Evolutionary conservation across 441 rosid species (phyloP).

Genomic region (Jatropha multifida): DNA sequence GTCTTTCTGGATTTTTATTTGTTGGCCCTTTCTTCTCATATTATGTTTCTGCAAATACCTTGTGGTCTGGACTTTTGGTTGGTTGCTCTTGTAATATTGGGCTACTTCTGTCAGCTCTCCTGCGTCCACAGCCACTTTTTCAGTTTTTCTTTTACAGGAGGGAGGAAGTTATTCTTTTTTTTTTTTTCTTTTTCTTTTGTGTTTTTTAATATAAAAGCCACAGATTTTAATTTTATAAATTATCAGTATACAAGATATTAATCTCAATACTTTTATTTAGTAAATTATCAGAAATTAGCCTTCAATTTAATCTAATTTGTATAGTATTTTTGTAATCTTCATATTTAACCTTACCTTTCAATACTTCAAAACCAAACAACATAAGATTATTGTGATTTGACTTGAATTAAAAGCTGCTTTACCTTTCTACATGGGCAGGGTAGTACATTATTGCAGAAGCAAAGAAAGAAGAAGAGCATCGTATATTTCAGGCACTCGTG

Average conservation of each 20-base stretch:
- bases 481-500: slow-evolving; percentile 1
- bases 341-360: too few species aligned
- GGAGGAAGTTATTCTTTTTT: too few species aligned
- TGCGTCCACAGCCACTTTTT: neutral
- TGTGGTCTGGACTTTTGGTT: slow-evolving; percentile 11
- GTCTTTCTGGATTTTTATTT: neutral
- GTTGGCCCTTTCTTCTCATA: neutral
- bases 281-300: too few species aligned
- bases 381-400: neutral
- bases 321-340: too few species aligned
- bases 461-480: neutral
- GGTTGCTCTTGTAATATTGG: slow-evolving; percentile 6
- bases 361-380: too few species aligned
- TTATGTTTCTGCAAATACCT: neutral
- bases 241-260: too few species aligned
- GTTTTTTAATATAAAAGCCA: neutral
- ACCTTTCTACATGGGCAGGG: neutral
- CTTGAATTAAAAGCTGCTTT: slow-evolving; percentile 9
- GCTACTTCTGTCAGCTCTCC: neutral
- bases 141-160: neutral
- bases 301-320: too few species aligned
- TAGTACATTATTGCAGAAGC: slow-evolving; percentile 8
- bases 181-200: too few species aligned
- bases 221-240: too few species aligned
- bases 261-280: too few species aligned